Base-by-base conservation (phyloP, 495 filamentous ascomycete species). In the Friedmanniomyces endolithicus region DNA sequence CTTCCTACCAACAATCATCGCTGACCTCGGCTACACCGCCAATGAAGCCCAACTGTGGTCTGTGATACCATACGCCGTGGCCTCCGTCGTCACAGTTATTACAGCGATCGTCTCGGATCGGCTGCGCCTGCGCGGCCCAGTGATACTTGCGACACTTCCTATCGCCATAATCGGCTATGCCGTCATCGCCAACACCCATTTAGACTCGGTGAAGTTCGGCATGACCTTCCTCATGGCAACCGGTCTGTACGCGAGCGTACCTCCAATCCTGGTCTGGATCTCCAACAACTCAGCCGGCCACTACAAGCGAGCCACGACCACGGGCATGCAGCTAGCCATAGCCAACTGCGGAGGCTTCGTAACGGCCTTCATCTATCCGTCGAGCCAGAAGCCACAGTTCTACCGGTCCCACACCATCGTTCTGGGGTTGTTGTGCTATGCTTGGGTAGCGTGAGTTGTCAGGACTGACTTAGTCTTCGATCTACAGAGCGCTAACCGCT, bases 251-350 rank as follows among this genome's bases (percentile, higher is more conserved):
- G 90, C 90, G 0, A 84, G 79, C 67, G 87, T 95, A 58, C 69
- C 90, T n/a, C 94, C 95, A 64, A 94, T 88, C 0, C 87, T 97
- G 56, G 80, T 81, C 23, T 97, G 90, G 90, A 69, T 83, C 17
- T 79, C 80, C 45, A 97, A 97, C 70, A 97, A 97, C 59, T 79
- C 79, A 23, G 90, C 95, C 69, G 90, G 90, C 19, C 85, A 89
- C 3, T 94, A 94, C 70, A 95, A 95, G 73, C 79, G 90, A 22
- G 90, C 90, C 20, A 81, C 95, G 1, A 55, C 41, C 4, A n/a
- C n/a, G n/a, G n/a, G n/a, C n/a, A n/a, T n/a, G n/a, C n/a, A n/a
- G n/a, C n/a, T n/a, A n/a, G n/a, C n/a, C n/a, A n/a, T n/a, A n/a
- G n/a, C n/a, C n/a, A n/a, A n/a, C n/a, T n/a, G n/a, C n/a, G n/a